phyloP scores from a whole-genome alignment of 192 early-diverging fungal species.

The Backusella westeae region DNA sequence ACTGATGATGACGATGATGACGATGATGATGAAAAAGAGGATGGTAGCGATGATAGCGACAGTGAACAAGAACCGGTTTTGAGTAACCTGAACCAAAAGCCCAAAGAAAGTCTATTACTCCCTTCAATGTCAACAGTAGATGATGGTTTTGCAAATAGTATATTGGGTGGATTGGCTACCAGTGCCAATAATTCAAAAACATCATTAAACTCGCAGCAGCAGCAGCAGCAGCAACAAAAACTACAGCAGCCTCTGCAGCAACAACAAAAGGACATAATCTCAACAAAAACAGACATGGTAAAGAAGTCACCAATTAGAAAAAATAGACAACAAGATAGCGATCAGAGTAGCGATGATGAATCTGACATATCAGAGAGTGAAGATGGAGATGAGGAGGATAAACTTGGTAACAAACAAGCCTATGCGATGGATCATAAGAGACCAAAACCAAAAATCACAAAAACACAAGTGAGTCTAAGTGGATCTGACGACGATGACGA shows the following conservation, averaged over 20 bases:
- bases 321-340: slow-evolving; percentile 2
- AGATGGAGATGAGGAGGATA: slow-evolving; percentile 12
- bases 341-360: neutral
- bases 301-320: neutral
- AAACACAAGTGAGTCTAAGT: slow-evolving; percentile 15
- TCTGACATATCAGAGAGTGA: neutral
- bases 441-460: slow-evolving; percentile 15
- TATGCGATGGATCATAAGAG: neutral
- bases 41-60: slow-evolving; percentile 7
- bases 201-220: neutral
- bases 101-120: neutral
- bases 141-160: slow-evolving; percentile 14
- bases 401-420: neutral
- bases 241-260: neutral
- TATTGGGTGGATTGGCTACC: neutral
- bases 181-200: neutral
- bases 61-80: slow-evolving; percentile 7
- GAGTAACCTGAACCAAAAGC: slow-evolving; percentile 1
- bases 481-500: slow-evolving; percentile 7
- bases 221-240: neutral
- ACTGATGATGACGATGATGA: slow-evolving; percentile 20
- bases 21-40: slow-evolving; percentile 15
- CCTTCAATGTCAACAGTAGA: slow-evolving; percentile 7
- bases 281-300: neutral
- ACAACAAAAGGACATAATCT: neutral